These are phyloP conservation scores for Hirsutella thompsonii DNA, from an alignment of 2,329 filamentous ascomycete genomes.

Conservation along the genomic window DNA sequence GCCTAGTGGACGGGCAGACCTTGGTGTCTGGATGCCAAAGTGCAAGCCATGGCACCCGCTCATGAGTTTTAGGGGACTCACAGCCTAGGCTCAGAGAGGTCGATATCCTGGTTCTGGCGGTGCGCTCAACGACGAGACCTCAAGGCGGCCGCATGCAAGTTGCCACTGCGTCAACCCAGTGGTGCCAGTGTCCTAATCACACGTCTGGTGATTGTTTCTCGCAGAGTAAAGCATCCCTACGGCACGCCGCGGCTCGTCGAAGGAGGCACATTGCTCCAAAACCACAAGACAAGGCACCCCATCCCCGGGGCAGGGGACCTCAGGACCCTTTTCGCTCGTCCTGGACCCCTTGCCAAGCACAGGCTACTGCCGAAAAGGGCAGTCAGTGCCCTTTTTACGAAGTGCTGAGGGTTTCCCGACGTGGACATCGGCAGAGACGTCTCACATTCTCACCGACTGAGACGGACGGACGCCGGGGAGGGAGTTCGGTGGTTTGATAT, in stretches of 20 bases:
- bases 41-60: background rate
- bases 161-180: too few relatives aligned
- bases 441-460: background rate
- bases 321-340: background rate
- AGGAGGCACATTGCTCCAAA: background rate
- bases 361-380: too few relatives aligned
- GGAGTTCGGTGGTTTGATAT: background rate
- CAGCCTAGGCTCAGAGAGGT: too few relatives aligned
- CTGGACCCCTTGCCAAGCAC: background rate
- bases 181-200: too few relatives aligned
- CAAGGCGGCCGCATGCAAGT: background rate
- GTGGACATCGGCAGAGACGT: background rate
- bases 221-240: too few relatives aligned
- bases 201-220: too few relatives aligned
- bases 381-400: too few relatives aligned
- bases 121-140: background rate
- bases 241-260: too few relatives aligned
- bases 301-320: background rate
- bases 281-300: background rate
- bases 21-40: background rate
- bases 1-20: background rate
- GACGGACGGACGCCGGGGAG: background rate
- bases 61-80: too few relatives aligned
- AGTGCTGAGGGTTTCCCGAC: background rate
- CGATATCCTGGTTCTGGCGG: background rate